Percentiles rank a stretch among this genome's conserved stretches.
Conservation (phyloP, 192 early-diverging fungal genomes). For the Lunasporangiospora selenospora region DNA sequence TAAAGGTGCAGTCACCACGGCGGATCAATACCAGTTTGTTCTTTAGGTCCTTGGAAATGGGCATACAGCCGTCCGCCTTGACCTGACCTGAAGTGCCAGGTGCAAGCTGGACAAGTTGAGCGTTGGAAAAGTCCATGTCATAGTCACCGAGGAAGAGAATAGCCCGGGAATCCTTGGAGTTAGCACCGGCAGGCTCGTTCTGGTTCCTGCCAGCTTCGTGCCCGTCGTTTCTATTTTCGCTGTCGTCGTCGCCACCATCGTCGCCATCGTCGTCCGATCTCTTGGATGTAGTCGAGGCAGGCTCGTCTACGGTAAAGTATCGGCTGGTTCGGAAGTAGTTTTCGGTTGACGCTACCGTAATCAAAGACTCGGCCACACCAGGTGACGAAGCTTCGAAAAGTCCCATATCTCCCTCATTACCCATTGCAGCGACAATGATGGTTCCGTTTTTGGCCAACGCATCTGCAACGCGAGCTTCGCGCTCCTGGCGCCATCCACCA, state of each 20-base stretch:
- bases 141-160: conserved; percentile 34
- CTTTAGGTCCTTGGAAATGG: conserved; percentile 44
- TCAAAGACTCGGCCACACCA: conserved; percentile 56
- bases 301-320: conserved; percentile 33
- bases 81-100: conserved; percentile 48
- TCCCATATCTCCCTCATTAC: conserved; percentile 73
- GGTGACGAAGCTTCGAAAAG: conserved; percentile 66
- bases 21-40: conserved; percentile 68
- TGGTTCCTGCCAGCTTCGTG: background rate
- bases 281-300: background rate
- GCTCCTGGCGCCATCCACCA: conserved; percentile 65
- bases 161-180: conserved; percentile 49
- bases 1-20: conserved; percentile 74
- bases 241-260: background rate
- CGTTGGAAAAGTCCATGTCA: conserved; percentile 48
- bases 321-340: conserved; percentile 46
- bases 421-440: conserved; percentile 64
- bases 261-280: background rate
- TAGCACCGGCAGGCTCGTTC: conserved; percentile 25
- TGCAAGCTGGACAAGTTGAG: conserved; percentile 50
- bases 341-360: conserved; percentile 65
- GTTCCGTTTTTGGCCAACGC: conserved; percentile 51
- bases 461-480: conserved; percentile 64
- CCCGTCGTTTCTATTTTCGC: background rate
- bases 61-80: conserved; percentile 62